A percentile compares a stretch with the other conserved stretches of the same genome.
Evolutionary conservation across 2,329 filamentous ascomycete genomes (phyloP).

Genomic region (Colletotrichum endophyticum): DNA sequence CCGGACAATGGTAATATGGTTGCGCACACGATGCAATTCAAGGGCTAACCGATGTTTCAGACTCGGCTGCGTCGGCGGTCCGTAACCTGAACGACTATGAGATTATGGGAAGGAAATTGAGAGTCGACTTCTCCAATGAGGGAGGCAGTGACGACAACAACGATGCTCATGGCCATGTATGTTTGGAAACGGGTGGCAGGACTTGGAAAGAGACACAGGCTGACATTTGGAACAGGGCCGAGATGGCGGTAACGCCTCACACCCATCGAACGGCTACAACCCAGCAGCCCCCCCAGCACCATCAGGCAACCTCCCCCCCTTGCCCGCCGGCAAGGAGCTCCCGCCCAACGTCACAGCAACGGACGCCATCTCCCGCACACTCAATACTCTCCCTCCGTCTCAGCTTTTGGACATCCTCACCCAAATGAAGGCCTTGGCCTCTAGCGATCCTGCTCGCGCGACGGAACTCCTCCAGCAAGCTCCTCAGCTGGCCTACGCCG

Average conservation of each 20-base stretch:
- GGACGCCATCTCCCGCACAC: slow-evolving; percentile 90
- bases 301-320: slow-evolving; percentile 70
- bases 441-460: slow-evolving; percentile 80
- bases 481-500: slow-evolving; percentile 90
- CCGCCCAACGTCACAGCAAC: slow-evolving; percentile 82
- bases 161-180: slow-evolving; percentile 39
- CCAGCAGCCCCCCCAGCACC: slow-evolving; percentile 23
- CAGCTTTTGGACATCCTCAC: slow-evolving; percentile 92
- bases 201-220: background rate
- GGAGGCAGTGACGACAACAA: slow-evolving; percentile 76
- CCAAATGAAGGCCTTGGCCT: slow-evolving; percentile 92
- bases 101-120: slow-evolving; percentile 90
- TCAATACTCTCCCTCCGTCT: slow-evolving; percentile 82
- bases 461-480: slow-evolving; percentile 87
- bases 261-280: slow-evolving; percentile 38
- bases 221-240: slow-evolving; percentile 10
- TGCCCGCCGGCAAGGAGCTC: slow-evolving; percentile 85
- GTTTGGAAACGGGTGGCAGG: background rate
- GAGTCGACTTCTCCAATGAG: slow-evolving; percentile 96
- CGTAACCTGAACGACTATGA: slow-evolving; percentile 96
- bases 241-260: slow-evolving; percentile 10
- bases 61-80: slow-evolving; percentile 88
- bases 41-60: slow-evolving; percentile 36
- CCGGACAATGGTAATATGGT: slow-evolving; percentile 75
- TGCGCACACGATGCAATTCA: background rate